Conservation (phyloP, 345 rosid species). For the Arabidopsis arenosa region DNA sequence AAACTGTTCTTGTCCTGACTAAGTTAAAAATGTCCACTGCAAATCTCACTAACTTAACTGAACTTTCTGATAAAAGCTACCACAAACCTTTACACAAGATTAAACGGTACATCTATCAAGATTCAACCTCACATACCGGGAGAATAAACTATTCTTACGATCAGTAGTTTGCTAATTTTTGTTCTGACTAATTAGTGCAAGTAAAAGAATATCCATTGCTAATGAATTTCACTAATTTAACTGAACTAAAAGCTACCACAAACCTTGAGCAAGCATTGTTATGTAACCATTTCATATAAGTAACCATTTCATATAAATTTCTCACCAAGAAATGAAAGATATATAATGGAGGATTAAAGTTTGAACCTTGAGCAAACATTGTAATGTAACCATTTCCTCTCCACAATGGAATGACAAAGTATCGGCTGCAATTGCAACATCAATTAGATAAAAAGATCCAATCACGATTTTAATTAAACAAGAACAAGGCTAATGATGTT, state of each 20-base stretch:
- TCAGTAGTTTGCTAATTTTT: background rate
- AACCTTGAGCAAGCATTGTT: conserved; percentile 13
- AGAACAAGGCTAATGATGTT: conserved; percentile 8
- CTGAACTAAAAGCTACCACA: conserved; percentile 4
- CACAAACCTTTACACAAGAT: background rate
- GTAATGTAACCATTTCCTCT: conserved; percentile 90
- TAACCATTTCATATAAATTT: background rate
- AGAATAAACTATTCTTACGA: background rate
- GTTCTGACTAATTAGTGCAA: background rate
- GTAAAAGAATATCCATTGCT: background rate
- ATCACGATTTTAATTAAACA: conserved; percentile 4
- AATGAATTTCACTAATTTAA: background rate
- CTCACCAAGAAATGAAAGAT: background rate
- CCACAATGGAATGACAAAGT: conserved; percentile 91
- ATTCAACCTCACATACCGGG: background rate
- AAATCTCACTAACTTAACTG: background rate
- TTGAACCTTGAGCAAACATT: conserved; percentile 87
- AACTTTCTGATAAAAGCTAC: background rate
- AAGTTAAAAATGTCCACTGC: background rate
- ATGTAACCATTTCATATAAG: background rate
- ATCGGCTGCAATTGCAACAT: conserved; percentile 60
- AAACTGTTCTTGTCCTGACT: conserved; percentile 4
- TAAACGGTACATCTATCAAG: background rate
- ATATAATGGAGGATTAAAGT: conserved; percentile 16
- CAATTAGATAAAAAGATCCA: conserved; percentile 3